Evolutionary conservation across 2,329 filamentous ascomycete species (phyloP).

Genomic region (Paecilomyces sp.): DNA sequence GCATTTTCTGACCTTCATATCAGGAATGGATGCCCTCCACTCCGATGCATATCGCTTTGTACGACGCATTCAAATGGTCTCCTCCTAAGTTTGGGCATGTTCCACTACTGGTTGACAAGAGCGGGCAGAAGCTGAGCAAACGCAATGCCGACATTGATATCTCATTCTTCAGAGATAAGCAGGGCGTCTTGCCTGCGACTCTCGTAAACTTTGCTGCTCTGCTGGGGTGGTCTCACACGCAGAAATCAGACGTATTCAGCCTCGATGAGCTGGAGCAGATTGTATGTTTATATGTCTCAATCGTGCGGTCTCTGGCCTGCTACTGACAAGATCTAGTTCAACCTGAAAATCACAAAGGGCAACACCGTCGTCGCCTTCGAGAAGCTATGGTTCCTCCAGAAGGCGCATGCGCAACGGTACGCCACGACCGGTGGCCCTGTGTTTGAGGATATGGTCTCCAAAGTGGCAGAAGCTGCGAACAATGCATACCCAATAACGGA

Average conservation of each 20-base stretch:
- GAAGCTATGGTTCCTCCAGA: constrained; percentile 76
- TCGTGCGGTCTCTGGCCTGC: constrained; percentile 9
- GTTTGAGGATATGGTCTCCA: constrained; percentile 33
- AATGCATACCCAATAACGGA: constrained; percentile 14
- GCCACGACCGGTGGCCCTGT: constrained; percentile 38
- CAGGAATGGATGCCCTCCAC: constrained; percentile 97
- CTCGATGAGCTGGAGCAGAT: constrained; percentile 63
- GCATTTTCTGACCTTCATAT: neutral
- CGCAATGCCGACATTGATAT: constrained; percentile 64
- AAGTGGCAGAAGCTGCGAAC: constrained; percentile 20
- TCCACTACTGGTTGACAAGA: constrained; percentile 61
- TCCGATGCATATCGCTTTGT: constrained; percentile 68
- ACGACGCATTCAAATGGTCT: constrained; percentile 68
- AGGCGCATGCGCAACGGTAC: constrained; percentile 53
- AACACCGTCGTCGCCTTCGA: constrained; percentile 75
- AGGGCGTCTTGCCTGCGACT: constrained; percentile 56
- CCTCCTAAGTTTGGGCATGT: constrained; percentile 74
- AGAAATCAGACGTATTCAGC: constrained; percentile 62
- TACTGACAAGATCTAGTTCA: constrained; percentile 50
- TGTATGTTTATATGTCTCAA: constrained; percentile 36
- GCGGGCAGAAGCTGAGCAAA: constrained; percentile 80
- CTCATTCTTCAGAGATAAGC: constrained; percentile 46
- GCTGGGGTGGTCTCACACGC: constrained; percentile 70
- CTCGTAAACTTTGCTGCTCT: constrained; percentile 78
- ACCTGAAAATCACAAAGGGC: constrained; percentile 81